Evolutionary conservation across 2,329 filamentous ascomycete genomes (phyloP).

Genomic region (Penicillium occitanis): DNA sequence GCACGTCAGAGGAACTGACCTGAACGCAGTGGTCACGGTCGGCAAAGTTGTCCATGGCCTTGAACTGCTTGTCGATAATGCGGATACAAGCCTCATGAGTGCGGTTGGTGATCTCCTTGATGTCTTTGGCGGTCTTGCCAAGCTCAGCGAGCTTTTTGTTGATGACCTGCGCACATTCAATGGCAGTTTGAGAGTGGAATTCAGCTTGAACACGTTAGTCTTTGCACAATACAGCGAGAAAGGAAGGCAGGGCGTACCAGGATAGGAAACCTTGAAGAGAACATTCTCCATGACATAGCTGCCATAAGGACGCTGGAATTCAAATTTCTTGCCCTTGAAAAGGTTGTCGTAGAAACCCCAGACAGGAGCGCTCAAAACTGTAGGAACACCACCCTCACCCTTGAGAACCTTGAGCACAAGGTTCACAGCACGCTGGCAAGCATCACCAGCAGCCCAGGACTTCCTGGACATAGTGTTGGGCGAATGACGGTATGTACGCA

Average conservation of each 20-base stretch:
- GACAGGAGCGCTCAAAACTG: slow-evolving; percentile 83
- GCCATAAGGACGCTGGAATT: slow-evolving; percentile 94
- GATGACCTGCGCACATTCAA: slow-evolving; percentile 89
- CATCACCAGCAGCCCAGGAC: slow-evolving; percentile 97
- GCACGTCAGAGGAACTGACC: slow-evolving; percentile 24
- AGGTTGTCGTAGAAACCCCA: slow-evolving; percentile 99
- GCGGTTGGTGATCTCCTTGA: slow-evolving; percentile 88
- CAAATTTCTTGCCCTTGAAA: slow-evolving; percentile 93
- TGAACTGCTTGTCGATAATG: slow-evolving; percentile 99
- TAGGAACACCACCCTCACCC: slow-evolving; percentile 87
- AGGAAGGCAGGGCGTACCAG: slow-evolving; percentile 57
- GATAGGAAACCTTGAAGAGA: slow-evolving; percentile 99
- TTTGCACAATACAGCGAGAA: neutral
- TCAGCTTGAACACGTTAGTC: slow-evolving; percentile 58
- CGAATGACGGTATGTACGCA: slow-evolving; percentile 95
- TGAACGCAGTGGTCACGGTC: slow-evolving; percentile 99
- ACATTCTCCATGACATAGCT: slow-evolving; percentile 99
- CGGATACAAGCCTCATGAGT: slow-evolving; percentile 98
- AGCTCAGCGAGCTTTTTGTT: slow-evolving; percentile 75
- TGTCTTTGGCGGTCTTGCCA: slow-evolving; percentile 90
- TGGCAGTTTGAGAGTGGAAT: slow-evolving; percentile 98
- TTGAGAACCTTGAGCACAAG: slow-evolving; percentile 85
- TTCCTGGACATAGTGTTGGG: slow-evolving; percentile 99
- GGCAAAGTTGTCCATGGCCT: slow-evolving; percentile 99
- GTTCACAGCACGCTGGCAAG: slow-evolving; percentile 93